Conservation (phyloP, 495 filamentous ascomycete species). For the Penicillium angulare region DNA sequence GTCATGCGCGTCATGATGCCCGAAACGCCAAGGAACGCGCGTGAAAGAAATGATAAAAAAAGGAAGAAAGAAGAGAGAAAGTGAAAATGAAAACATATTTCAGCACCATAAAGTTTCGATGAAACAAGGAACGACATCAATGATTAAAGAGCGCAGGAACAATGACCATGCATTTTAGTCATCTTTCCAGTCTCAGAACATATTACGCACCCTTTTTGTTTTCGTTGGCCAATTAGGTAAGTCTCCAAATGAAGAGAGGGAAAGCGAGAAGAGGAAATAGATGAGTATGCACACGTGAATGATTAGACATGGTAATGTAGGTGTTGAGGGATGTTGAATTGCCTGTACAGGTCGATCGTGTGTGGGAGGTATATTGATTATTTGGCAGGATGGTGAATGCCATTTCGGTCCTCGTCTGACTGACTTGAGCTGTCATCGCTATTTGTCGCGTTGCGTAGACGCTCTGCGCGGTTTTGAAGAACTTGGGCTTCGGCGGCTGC, state of each 20-base stretch:
- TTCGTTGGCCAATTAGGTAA: background rate
- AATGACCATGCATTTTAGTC: conserved; percentile 4
- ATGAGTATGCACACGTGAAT: conserved; percentile 28
- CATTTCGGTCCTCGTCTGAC: conserved; percentile 50
- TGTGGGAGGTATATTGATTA: conserved; percentile 1
- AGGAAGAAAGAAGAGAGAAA: conserved; percentile 10
- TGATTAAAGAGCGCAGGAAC: conserved; percentile 7
- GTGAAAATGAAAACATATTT: conserved; percentile 6
- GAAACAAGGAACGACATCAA: conserved; percentile 9
- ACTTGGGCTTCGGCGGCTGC: conserved; percentile 73
- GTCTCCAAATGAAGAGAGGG: conserved; percentile 4
- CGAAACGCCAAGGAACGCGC: conserved; percentile 21
- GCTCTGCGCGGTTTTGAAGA: conserved; percentile 47
- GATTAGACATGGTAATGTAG: conserved; percentile 22
- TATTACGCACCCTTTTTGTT: conserved; percentile 19
- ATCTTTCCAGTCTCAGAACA: conserved; percentile 8
- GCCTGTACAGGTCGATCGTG: conserved; percentile 10
- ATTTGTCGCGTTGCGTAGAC: conserved; percentile 43
- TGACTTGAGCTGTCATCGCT: conserved; percentile 54
- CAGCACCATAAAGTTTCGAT: too few relatives aligned
- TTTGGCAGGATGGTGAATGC: conserved; percentile 26
- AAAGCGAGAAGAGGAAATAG: too few relatives aligned
- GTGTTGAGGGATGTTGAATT: conserved; percentile 13
- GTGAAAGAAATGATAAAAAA: background rate
- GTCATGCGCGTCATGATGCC: conserved; percentile 28